A percentile compares a stretch with the other conserved stretches of the same genome.
Conservation (phyloP, 345 rosid species). For the Sonneratia caseolaris region DNA sequence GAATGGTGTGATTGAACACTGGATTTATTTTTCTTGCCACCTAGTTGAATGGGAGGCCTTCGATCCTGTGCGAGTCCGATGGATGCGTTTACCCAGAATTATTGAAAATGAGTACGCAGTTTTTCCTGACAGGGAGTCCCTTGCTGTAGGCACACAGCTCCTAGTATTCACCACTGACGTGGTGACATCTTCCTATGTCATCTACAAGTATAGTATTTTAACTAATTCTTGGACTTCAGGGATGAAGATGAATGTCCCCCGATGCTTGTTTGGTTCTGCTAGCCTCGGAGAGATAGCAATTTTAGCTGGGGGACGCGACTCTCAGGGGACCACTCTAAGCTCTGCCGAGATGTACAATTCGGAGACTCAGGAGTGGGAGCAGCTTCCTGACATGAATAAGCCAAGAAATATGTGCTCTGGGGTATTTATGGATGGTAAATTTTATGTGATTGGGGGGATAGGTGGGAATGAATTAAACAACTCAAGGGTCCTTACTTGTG, state of each 20-base stretch:
- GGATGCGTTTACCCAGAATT: slow-evolving; percentile 87
- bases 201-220: slow-evolving; percentile 76
- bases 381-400: slow-evolving; percentile 65
- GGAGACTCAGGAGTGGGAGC: slow-evolving; percentile 53
- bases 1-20: slow-evolving; percentile 56
- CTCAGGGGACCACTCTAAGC: slow-evolving; percentile 46
- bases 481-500: slow-evolving; percentile 43
- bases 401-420: slow-evolving; percentile 93
- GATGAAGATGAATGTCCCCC: slow-evolving; percentile 65
- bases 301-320: slow-evolving; percentile 82
- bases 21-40: slow-evolving; percentile 88
- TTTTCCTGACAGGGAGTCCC: slow-evolving; percentile 73
- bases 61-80: slow-evolving; percentile 56
- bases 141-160: slow-evolving; percentile 90
- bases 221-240: slow-evolving; percentile 78
- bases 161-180: slow-evolving; percentile 77
- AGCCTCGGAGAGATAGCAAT: slow-evolving; percentile 80
- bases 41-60: slow-evolving; percentile 87
- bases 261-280: slow-evolving; percentile 94
- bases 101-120: slow-evolving; percentile 57
- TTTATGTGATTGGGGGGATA: slow-evolving; percentile 80
- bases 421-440: slow-evolving; percentile 82
- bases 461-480: slow-evolving; percentile 39
- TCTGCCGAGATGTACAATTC: slow-evolving; percentile 86
- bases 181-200: slow-evolving; percentile 41